Base-by-base conservation (phyloP, 169 alveolate species). In the Plasmodium yoelii region DNA sequence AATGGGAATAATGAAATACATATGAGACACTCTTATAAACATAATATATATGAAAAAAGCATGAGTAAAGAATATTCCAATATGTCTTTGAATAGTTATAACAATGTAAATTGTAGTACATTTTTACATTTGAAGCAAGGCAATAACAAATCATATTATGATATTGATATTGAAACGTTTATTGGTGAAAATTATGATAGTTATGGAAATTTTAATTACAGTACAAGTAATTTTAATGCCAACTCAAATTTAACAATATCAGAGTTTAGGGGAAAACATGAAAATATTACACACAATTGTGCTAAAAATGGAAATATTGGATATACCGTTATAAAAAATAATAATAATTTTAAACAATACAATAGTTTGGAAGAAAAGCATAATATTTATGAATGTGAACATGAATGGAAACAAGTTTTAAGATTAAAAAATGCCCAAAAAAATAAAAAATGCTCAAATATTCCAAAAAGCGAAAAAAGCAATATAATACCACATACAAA, bases 191-290 rank as follows among this genome's bases (percentile, higher is more conserved):
- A 65, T 19, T 53, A 24, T 64, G 82, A 39, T 42, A 34, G 24
- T 15, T 80, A 70, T 80, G 77, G 18, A 63, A 5, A 75, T 34
- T 51, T 75, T 12, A 67, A 67, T 26, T 75, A n/a, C 55, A 55
- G 26, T 22, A 47, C 13, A 47, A 70, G 22, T 39, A 49, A 49
- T 67, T 80, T 67, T 9, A 44, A 42, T n/a, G 82, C 65, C 60
- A 47, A 53, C 49, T 61, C 82, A 49, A 80, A 65, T 26, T 44
- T 65, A 60, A 53, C 34, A 67, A 24, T 19, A 28, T 5, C 44
- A 18, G 26, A 61, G 7, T 49, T n/a, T 10, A 26, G 0, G 24
- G 39, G 44, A 10, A 59, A 57, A 57, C 12, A 51, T n/a, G 64
- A 28, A 18, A 26, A 46, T 22, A 12, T 24, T 24, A 18, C 69